Base-by-base conservation (phyloP, 116 monocot genomes). In the Cymodocea nodosa region DNA sequence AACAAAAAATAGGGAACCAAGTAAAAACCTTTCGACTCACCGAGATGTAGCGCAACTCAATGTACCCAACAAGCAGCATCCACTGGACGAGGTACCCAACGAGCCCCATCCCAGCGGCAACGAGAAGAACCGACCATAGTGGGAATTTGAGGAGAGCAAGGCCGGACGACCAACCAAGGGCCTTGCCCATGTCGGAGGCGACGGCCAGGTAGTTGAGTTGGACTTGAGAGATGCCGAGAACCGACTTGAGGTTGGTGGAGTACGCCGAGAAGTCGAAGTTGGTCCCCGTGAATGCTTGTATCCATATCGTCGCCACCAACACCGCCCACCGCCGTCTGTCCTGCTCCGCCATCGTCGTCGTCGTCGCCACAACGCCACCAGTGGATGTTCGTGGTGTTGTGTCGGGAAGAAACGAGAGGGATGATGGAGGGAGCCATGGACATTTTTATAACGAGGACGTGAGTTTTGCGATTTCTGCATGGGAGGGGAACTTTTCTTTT, bases 151-250 rank as follows among this genome's bases (percentile, higher is more conserved):
- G 56, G 17, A 71, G 59, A 6, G 79, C 76, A 14, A 79, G 24
- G 8, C 83, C 83, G 3, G 83, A 65, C 34, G 60, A 73, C 79
- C 79, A 79, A 3, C 83, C 83, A 15, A 83, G 44, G 15, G 70
- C 73, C 56, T 83, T 83, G 15, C 83, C 83, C 40, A 70, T 50
- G 54, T 83, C 83, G 15, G 79, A 79, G 24, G 83, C 79, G 25
- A 76, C 79, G n/a, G 83, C 76, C 50, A 83, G 70, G 62, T 68
- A 63, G 73, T 83, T 83, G 55, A 83, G 79, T 64, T 76, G 70
- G 23, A 83, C 63, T 64, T 79, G 83, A 5, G 83, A 79, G 51
- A 79, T 58, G 5, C 71, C 67, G 15, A 79, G 73, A 2, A 58
- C 66, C 5, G 73, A 62, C 70, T 83, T 83, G 40, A 83, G 79